Evolutionary conservation across 352 stramenopile species (phyloP).

Genomic region (Globisporangium parvum): DNA sequence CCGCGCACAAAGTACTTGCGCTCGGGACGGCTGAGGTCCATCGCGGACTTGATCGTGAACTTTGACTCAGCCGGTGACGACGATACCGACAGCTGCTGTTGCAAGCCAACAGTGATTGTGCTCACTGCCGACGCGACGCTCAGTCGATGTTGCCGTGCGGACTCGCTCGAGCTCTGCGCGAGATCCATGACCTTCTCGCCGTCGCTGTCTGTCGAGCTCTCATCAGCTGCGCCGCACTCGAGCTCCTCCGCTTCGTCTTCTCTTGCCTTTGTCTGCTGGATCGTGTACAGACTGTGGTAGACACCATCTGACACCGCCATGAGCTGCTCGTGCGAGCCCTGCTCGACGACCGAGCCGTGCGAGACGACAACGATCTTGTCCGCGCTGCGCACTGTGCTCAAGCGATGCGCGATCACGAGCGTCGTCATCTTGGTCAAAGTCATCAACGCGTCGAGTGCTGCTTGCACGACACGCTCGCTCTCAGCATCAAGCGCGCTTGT

Average conservation of each 20-base stretch:
- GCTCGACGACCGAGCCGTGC: conserved; percentile 37
- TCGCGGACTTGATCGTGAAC: too few relatives aligned
- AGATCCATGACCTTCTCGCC: too few relatives aligned
- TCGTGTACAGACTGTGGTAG: conserved; percentile 81
- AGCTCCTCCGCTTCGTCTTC: too few relatives aligned
- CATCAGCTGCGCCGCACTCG: too few relatives aligned
- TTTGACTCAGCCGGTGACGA: too few relatives aligned
- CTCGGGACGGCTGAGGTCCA: conserved; percentile 20
- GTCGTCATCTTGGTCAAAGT: conserved; percentile 64
- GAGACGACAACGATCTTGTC: conserved; percentile 60
- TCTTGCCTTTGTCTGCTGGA: conserved; percentile 19
- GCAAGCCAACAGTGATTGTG: too few relatives aligned
- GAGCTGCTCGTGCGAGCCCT: conserved; percentile 41
- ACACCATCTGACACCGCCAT: conserved; percentile 50
- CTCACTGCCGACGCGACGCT: too few relatives aligned
- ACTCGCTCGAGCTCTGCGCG: too few relatives aligned
- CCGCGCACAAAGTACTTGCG: conserved; percentile 26
- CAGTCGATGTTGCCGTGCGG: too few relatives aligned
- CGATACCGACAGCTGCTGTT: too few relatives aligned
- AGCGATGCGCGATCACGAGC: conserved; percentile 91
- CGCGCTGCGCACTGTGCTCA: conserved; percentile 59
- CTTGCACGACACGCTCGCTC: conserved; percentile 69
- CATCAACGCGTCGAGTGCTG: conserved; percentile 47
- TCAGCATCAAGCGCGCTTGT: conserved; percentile 1
- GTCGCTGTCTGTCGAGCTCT: not conserved